Percentiles rank a stretch among this genome's conserved stretches.
Conservation (phyloP, 2,329 filamentous ascomycete genomes). For the Claviceps pusilla region DNA sequence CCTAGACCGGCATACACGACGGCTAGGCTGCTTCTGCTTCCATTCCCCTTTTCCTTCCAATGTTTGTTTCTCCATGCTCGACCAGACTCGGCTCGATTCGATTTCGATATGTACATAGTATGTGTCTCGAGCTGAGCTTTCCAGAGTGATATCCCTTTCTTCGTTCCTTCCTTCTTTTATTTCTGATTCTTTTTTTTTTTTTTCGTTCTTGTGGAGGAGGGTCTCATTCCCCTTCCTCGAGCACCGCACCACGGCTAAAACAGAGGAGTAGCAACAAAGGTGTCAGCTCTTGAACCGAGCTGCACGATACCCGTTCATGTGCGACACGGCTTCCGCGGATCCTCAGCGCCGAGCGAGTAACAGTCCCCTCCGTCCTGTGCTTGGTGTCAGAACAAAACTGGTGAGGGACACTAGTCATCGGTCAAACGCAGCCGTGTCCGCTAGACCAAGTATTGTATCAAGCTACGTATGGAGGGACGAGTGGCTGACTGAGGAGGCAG, state of each 20-base stretch:
- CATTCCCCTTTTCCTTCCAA: neutral
- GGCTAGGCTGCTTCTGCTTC: neutral
- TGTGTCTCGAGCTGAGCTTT: neutral
- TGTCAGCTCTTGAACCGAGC: neutral
- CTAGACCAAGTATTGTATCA: no score
- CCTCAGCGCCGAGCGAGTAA: neutral
- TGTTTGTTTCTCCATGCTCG: neutral
- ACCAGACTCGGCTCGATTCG: neutral
- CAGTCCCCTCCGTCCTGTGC: neutral
- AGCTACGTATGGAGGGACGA: no score
- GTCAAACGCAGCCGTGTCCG: neutral
- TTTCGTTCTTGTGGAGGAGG: no score
- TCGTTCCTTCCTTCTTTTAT: neutral
- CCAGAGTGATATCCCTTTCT: neutral
- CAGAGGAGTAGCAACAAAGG: neutral
- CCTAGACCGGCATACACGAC: neutral
- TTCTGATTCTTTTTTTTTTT: no score
- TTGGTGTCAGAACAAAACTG: neutral
- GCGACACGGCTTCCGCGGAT: neutral
- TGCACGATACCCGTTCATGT: neutral
- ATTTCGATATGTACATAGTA: no score
- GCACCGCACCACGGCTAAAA: neutral
- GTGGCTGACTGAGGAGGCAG: neutral
- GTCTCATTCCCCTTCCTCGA: no score
- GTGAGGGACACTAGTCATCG: neutral